A percentile compares a stretch with the other conserved stretches of the same genome.
These are phyloP conservation scores for Casuarina glauca DNA, from an alignment of 306 rosid genomes.

Conservation along the genomic window DNA sequence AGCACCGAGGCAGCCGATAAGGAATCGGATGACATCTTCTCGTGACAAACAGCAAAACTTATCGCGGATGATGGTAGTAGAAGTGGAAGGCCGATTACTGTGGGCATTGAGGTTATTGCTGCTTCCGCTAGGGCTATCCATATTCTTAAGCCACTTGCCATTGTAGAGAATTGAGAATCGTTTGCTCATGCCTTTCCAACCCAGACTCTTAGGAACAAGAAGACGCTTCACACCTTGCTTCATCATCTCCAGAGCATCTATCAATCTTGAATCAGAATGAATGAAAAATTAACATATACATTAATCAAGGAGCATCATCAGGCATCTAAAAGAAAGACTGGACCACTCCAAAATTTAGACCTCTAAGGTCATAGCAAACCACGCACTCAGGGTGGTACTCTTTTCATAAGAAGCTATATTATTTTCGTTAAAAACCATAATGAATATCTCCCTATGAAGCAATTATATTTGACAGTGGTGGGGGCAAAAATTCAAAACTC, in stretches of 20 bases:
- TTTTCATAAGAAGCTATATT: not conserved
- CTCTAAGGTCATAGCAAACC: constrained; percentile 1
- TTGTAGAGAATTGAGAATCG: constrained; percentile 88
- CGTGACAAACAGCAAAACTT: constrained; percentile 90
- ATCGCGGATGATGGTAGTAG: constrained; percentile 41
- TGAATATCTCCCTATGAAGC: not conserved
- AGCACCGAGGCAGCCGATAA: constrained; percentile 97
- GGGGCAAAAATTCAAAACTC: not conserved
- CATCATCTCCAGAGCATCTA: constrained; percentile 98
- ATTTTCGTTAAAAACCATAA: not conserved
- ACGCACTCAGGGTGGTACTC: not conserved
- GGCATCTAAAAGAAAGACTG: not conserved
- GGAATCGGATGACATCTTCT: constrained; percentile 94
- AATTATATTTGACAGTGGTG: not conserved
- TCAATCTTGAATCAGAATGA: constrained; percentile 54
- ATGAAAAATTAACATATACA: not conserved
- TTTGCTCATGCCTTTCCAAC: constrained; percentile 98
- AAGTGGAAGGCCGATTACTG: constrained; percentile 53
- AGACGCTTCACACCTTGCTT: constrained; percentile 92
- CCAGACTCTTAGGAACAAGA: constrained; percentile 79
- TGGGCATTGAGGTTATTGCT: constrained; percentile 50
- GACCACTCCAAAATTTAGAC: not conserved
- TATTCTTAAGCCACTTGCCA: constrained; percentile 88
- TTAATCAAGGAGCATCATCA: not conserved
- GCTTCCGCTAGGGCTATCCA: constrained; percentile 55